Evolutionary conservation across 2,329 filamentous ascomycete genomes (phyloP), one percentile per base, ranked within the genome.

Genomic region (Beauveria pseudobassiana): DNA sequence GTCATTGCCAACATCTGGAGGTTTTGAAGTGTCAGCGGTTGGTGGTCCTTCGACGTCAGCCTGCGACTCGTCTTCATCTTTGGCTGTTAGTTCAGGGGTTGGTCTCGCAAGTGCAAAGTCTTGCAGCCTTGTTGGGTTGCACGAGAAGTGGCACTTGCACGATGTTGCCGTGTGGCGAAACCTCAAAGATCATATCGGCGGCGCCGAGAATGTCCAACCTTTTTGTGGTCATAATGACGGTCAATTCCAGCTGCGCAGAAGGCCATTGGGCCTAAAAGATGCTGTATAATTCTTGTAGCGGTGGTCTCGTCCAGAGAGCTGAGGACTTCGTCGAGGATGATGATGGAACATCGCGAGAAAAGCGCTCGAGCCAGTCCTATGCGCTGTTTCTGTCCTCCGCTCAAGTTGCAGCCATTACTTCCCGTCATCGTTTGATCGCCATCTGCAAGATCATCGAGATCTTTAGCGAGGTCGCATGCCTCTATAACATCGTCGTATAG

Each of bases 401-500:
- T 59, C 2, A 59, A 24, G 18, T 59, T 59, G 18, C 56, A 59
- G 4, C 56, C 56, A 20, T 59, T 50, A 34, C 70, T 69, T 1
- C 73, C 73, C 18, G 74, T 69, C 24, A 69, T 51, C 0, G 71
- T 71, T 10, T 67, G 59, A 16, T 67, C 65, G 0, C 72, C 70
- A 3, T 65, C 50, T 1, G 69, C 64, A 8, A 73, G 56, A 10
- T 65, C 60, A 0, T 51, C 57, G 5, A 73, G 49, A 42, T 77
- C 75, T 2, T 67, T 64, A 0, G 64, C 53, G 22, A 77, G 64
- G 38, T 71, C 72, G 24, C 76, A 78, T 0, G 73, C 72, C 2
- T 69, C 63, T 5, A 75, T 42, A 0, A 77, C 71, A 3, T 64
- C 65, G 0, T 67, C 58, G 46, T 76, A 76, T 67, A 74, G 72